These are phyloP conservation scores for Moricandia moricandioides DNA, from an alignment of 345 rosid species.

Conservation along the genomic window DNA sequence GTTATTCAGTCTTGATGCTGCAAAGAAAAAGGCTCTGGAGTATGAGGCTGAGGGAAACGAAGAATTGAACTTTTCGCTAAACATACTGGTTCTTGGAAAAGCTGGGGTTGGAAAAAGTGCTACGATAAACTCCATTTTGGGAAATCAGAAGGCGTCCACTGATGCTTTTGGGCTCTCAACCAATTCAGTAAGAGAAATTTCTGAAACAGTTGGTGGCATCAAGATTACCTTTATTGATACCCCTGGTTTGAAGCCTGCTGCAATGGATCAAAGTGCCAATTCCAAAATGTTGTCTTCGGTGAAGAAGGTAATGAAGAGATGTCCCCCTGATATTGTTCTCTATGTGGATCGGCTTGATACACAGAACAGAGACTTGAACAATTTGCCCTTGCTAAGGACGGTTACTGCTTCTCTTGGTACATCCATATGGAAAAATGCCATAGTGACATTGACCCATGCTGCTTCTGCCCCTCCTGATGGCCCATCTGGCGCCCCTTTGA, in stretches of 20 bases:
- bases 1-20: slow-evolving; percentile 72
- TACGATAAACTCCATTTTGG: slow-evolving; percentile 82
- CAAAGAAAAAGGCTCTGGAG: slow-evolving; percentile 67
- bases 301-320: slow-evolving; percentile 60
- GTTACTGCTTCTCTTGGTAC: slow-evolving; percentile 67
- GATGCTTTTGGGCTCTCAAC: slow-evolving; percentile 85
- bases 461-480: slow-evolving; percentile 98
- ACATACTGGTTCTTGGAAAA: slow-evolving; percentile 85
- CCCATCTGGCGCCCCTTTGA: slow-evolving; percentile 81
- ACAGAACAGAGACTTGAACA: slow-evolving; percentile 82
- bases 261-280: slow-evolving; percentile 72
- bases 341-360: slow-evolving; percentile 86
- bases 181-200: slow-evolving; percentile 21
- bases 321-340: slow-evolving; percentile 81
- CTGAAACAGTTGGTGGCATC: slow-evolving; percentile 65
- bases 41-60: slow-evolving; percentile 65
- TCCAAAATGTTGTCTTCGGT: slow-evolving; percentile 62
- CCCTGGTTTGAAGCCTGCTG: slow-evolving; percentile 80
- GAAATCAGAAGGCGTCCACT: slow-evolving; percentile 59
- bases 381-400: slow-evolving; percentile 68
- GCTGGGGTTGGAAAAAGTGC: slow-evolving; percentile 97
- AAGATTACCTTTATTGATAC: slow-evolving; percentile 68
- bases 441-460: slow-evolving; percentile 88
- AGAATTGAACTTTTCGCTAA: slow-evolving; percentile 65
- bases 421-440: slow-evolving; percentile 82